A percentile compares a stretch with the other conserved stretches of the same genome.
Conservation (phyloP, 495 filamentous ascomycete genomes). For the Penicillium paradoxum region DNA sequence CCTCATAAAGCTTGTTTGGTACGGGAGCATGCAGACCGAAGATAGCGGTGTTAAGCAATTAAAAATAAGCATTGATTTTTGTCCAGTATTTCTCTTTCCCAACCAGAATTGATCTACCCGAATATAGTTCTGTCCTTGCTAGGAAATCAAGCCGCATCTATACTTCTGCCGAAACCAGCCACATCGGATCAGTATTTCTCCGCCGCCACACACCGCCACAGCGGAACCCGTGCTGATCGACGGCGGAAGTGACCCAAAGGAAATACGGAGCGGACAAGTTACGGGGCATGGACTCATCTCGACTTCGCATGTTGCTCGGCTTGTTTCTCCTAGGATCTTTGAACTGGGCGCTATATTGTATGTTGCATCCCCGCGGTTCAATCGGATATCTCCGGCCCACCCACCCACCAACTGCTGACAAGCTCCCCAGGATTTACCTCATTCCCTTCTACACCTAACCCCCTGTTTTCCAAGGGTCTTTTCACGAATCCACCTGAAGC, state of each 20-base stretch:
- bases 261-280: slow-evolving; percentile 14
- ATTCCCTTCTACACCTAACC: slow-evolving; percentile 11
- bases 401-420: slow-evolving; percentile 10
- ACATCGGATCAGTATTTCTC: slow-evolving; percentile 36
- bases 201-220: slow-evolving; percentile 22
- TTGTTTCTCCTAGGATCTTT: background rate
- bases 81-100: background rate
- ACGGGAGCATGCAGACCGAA: background rate
- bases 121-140: background rate
- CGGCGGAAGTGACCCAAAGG: slow-evolving; percentile 34
- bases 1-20: background rate
- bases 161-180: slow-evolving; percentile 24
- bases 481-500: slow-evolving; percentile 1
- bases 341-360: slow-evolving; percentile 1
- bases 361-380: background rate
- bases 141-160: background rate
- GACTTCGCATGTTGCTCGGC: slow-evolving; percentile 4
- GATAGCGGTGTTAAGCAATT: background rate
- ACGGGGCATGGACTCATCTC: slow-evolving; percentile 12
- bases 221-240: slow-evolving; percentile 31
- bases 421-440: slow-evolving; percentile 1
- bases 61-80: background rate
- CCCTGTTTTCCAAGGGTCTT: slow-evolving; percentile 19
- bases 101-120: background rate
- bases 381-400: background rate